These are phyloP conservation scores for Wickerhamomyces hampshirensis DNA, from an alignment of 805 yeast species.

Conservation along the genomic window DNA sequence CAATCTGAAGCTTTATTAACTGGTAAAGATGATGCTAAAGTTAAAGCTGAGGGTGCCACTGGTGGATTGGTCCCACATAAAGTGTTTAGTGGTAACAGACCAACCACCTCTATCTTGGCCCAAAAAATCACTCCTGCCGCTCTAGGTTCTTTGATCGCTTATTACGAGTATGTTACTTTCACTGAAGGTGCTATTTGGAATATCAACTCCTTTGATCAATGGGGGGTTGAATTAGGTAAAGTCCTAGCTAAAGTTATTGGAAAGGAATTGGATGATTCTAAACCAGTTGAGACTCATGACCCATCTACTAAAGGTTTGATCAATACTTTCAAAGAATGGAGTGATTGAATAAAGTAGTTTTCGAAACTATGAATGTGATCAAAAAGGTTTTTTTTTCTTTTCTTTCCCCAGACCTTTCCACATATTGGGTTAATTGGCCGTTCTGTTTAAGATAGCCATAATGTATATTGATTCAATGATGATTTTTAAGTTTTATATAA, in stretches of 20 bases:
- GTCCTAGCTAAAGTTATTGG: constrained; percentile 95
- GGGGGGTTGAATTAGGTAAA: constrained; percentile 99
- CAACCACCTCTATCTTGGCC: constrained; percentile 94
- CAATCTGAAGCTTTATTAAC: constrained; percentile 97
- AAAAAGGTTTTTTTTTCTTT: background rate
- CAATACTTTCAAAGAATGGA: constrained; percentile 94
- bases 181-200: constrained; percentile 99
- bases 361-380: too few species aligned
- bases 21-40: constrained; percentile 84
- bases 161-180: constrained; percentile 96
- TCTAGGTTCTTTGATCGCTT: constrained; percentile 93
- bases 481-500: too few species aligned
- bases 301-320: constrained; percentile 88
- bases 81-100: constrained; percentile 96
- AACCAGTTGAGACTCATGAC: constrained; percentile 67
- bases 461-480: too few species aligned
- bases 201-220: constrained; percentile 98
- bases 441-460: too few species aligned
- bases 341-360: too few species aligned
- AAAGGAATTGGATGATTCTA: constrained; percentile 68
- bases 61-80: constrained; percentile 91
- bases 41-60: constrained; percentile 83
- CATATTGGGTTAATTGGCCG: too few species aligned
- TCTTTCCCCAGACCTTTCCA: too few species aligned
- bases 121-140: constrained; percentile 96